Evolutionary conservation across 2,329 filamentous ascomycete genomes (phyloP).

Genomic region (Drechmeria coniospora): DNA sequence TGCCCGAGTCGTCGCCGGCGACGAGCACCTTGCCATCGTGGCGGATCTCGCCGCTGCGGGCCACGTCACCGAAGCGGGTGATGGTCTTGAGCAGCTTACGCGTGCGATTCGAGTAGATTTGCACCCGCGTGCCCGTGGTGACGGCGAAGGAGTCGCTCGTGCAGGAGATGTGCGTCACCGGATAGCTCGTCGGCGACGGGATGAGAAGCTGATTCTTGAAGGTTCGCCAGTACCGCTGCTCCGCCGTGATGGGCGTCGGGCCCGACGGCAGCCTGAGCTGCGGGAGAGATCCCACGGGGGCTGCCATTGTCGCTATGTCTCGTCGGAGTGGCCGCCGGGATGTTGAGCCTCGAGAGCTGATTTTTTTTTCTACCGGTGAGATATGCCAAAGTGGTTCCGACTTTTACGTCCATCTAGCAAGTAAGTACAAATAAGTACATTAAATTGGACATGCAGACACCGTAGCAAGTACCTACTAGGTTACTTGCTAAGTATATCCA

Average conservation of each 20-base stretch:
- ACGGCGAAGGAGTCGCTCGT: slow-evolving; percentile 69
- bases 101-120: slow-evolving; percentile 85
- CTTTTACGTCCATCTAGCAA: too few species aligned
- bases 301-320: slow-evolving; percentile 32
- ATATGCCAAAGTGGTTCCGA: too few species aligned
- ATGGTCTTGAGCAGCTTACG: slow-evolving; percentile 89
- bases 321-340: slow-evolving; percentile 21
- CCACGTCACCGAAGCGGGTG: slow-evolving; percentile 81
- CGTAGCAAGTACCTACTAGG: too few species aligned
- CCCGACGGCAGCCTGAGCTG: slow-evolving; percentile 72
- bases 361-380: not conserved
- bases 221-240: slow-evolving; percentile 91
- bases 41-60: slow-evolving; percentile 76
- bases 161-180: slow-evolving; percentile 80
- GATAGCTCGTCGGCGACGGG: slow-evolving; percentile 77
- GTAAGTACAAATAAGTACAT: too few species aligned
- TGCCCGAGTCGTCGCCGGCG: slow-evolving; percentile 80
- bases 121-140: slow-evolving; percentile 84
- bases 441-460: too few species aligned
- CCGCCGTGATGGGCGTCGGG: slow-evolving; percentile 69
- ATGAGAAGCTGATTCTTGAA: slow-evolving; percentile 87
- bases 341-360: slow-evolving; percentile 4
- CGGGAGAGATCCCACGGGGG: slow-evolving; percentile 66
- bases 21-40: slow-evolving; percentile 79
- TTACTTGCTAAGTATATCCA: too few species aligned